A percentile compares a stretch with the other conserved stretches of the same genome.
Conservation (phyloP, 1,284 basidiomycete species). For the Rhodotorula sp. region DNA sequence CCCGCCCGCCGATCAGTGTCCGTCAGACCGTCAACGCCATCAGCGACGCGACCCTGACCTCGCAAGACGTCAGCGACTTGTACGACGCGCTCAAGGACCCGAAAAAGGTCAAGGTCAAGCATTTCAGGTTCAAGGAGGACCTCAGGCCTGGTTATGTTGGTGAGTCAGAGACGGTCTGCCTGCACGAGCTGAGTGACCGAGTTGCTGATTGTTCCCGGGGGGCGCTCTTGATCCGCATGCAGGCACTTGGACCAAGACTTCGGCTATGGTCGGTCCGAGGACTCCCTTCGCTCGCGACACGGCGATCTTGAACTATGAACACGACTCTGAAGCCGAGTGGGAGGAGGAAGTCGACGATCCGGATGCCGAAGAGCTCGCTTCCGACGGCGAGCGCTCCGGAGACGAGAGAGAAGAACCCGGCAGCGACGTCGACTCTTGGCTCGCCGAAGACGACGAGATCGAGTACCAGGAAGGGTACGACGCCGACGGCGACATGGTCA, state of each 20-base stretch:
- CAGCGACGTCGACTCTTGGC: slow-evolving; percentile 46
- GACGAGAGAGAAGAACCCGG: slow-evolving; percentile 38
- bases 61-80: slow-evolving; percentile 60
- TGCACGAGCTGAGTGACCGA: background rate
- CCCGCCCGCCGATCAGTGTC: slow-evolving; percentile 45
- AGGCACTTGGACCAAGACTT: slow-evolving; percentile 73
- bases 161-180: slow-evolving; percentile 10
- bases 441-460: slow-evolving; percentile 58
- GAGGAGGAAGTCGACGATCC: slow-evolving; percentile 65
- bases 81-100: slow-evolving; percentile 61
- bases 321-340: slow-evolving; percentile 84
- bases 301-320: slow-evolving; percentile 69
- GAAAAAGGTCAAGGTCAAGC: slow-evolving; percentile 63
- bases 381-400: slow-evolving; percentile 38
- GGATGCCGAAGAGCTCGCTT: slow-evolving; percentile 56
- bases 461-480: slow-evolving; percentile 55
- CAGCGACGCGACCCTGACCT: slow-evolving; percentile 70
- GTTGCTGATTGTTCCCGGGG: background rate
- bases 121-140: slow-evolving; percentile 71
- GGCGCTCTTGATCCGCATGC: background rate
- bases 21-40: slow-evolving; percentile 61
- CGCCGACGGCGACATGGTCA: slow-evolving; percentile 55
- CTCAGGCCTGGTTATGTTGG: slow-evolving; percentile 78
- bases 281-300: slow-evolving; percentile 69
- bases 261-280: slow-evolving; percentile 67